Conservation (phyloP, 495 filamentous ascomycete genomes). For the Hypoxylon intermedium region DNA sequence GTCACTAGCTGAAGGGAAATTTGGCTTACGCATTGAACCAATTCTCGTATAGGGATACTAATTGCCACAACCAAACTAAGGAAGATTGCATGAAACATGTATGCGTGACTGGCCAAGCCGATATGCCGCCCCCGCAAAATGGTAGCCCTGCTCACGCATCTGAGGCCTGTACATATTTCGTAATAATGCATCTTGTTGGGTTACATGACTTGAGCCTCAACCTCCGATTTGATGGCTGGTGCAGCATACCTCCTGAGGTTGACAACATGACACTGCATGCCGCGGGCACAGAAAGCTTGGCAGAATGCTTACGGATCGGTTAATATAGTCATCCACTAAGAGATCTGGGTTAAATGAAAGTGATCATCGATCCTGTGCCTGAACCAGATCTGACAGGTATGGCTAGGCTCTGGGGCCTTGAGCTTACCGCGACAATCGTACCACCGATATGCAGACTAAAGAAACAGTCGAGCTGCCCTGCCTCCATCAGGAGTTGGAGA, state of each 20-base stretch:
- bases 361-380: slow-evolving; percentile 29
- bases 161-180: slow-evolving; percentile 7
- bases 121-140: slow-evolving; percentile 19
- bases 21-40: not conserved
- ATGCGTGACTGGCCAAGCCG: slow-evolving; percentile 5
- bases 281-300: slow-evolving; percentile 5
- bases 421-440: slow-evolving; percentile 6
- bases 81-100: slow-evolving; percentile 1
- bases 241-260: slow-evolving; percentile 5
- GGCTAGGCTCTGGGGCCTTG: slow-evolving; percentile 4
- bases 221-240: slow-evolving; percentile 24
- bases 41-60: not conserved
- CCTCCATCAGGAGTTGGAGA: no score
- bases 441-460: not conserved
- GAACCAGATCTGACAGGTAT: slow-evolving; percentile 24
- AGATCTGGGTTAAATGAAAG: slow-evolving; percentile 20
- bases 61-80: not conserved
- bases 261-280: slow-evolving; percentile 5
- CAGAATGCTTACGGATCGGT: slow-evolving; percentile 9
- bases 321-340: slow-evolving; percentile 22
- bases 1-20: not conserved
- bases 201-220: slow-evolving; percentile 16
- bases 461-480: not conserved
- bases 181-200: slow-evolving; percentile 6
- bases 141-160: not conserved